These are phyloP conservation scores for Suhomyces sp. DNA, from an alignment of 805 yeast genomes.

Conservation along the genomic window DNA sequence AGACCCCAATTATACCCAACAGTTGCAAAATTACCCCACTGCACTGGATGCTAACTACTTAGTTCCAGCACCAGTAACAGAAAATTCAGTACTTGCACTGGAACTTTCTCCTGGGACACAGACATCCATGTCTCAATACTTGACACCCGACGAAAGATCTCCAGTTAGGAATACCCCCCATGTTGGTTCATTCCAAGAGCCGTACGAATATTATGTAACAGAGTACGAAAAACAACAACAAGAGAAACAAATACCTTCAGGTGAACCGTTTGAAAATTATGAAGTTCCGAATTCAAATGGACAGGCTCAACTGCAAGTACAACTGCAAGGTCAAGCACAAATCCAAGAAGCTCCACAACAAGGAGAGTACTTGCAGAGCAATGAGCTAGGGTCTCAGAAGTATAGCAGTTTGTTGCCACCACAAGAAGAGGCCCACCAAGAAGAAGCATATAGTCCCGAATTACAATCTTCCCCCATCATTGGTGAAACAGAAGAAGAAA, in stretches of 20 bases:
- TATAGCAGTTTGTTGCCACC: too few species aligned
- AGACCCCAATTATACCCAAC: too few species aligned
- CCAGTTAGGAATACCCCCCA: not conserved
- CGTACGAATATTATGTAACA: conserved; percentile 24
- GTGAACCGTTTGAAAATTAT: conserved; percentile 31
- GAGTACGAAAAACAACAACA: conserved; percentile 16
- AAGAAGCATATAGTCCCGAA: conserved; percentile 2
- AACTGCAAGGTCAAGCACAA: not conserved
- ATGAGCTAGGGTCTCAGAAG: too few species aligned
- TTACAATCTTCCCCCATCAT: not conserved
- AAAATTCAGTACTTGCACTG: too few species aligned
- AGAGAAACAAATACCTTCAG: conserved; percentile 6
- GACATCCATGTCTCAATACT: conserved; percentile 4
- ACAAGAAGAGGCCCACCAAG: not conserved
- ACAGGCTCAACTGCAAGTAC: too few species aligned
- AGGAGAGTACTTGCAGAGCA: not conserved
- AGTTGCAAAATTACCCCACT: too few species aligned
- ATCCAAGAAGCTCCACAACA: not conserved
- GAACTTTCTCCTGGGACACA: too few species aligned
- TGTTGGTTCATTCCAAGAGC: conserved; percentile 20
- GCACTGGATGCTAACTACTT: too few species aligned
- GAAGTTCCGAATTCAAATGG: conserved; percentile 9
- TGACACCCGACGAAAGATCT: not conserved
- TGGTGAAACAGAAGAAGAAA: conserved; percentile 9
- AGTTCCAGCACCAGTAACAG: too few species aligned